Evolutionary conservation across 805 yeast genomes (phyloP), one percentile per base, ranked within the genome.

Genomic region (Pichia thaimueangensis): DNA sequence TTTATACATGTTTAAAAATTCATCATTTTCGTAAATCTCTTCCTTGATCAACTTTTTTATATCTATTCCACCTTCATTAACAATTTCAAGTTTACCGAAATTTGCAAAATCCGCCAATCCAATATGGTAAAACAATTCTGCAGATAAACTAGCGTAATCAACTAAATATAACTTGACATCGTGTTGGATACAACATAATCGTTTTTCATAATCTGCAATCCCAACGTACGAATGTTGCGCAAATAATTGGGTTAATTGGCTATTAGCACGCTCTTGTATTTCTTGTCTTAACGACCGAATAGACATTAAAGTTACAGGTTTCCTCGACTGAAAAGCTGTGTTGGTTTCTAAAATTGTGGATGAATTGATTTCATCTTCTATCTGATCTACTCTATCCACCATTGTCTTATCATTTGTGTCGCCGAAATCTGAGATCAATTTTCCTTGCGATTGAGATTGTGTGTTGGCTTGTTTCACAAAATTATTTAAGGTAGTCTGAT

Each of bases 121-220:
- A 5, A 84, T 63, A 53, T 93, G 97, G 60, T 88, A 93, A 54
- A 84, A 88, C 42, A 87, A 67, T 47, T 85, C 86, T 46, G 64
- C 62, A 23, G 81, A 68, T 1, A 86, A 57, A 0, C 84, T 71
- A 0, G 82, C 86, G 59, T 87, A 93, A 60, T 91, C 96, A 16
- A 91, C 78, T 20, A 93, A 62, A 56, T 74, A 82, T 12, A 93
- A 65, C 45, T 79, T 78, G 8, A 88, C 82, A 52, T 82, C 96
- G 56, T 80, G 74, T 58, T 93, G 98, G 34, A 91, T 68, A n/a
- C 95, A 83, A 12, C 84, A 80, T 17, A 91, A 65, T 34, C 97
- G 65, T 47, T 77, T 73, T 11, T 62, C 56, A 10, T 73, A 73
- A 57, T 91, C 97, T 2, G 86, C 89, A 3, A 91, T 63, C 0